A percentile compares a stretch with the other conserved stretches of the same genome.
Conservation (phyloP, 768 basidiomycete species). For the Gymnopilus junonius region DNA sequence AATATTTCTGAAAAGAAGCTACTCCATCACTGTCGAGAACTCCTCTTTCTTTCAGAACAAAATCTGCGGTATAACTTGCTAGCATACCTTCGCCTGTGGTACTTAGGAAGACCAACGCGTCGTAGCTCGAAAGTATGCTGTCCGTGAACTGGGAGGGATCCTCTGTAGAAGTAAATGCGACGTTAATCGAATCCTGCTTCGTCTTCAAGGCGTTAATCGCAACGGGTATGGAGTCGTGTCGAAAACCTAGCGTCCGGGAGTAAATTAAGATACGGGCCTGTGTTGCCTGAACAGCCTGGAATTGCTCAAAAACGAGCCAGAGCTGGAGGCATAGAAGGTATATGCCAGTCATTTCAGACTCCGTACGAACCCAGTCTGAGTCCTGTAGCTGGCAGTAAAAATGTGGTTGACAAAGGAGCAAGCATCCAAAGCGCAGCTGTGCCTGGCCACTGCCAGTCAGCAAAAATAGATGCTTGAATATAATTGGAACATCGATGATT, state of each 20-base stretch:
- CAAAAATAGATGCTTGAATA: too few species aligned
- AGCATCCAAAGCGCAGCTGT: too few species aligned
- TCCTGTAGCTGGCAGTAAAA: too few species aligned
- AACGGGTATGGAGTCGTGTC: constrained; percentile 79
- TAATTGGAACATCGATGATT: too few species aligned
- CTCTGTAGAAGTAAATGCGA: constrained; percentile 68
- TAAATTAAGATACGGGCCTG: constrained; percentile 58
- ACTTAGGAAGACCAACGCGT: constrained; percentile 70
- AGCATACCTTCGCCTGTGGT: constrained; percentile 69
- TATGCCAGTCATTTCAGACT: neutral
- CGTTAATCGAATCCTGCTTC: constrained; percentile 47
- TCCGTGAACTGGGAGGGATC: constrained; percentile 61
- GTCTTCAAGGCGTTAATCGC: constrained; percentile 61
- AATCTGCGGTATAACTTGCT: neutral
- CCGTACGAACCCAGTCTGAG: neutral
- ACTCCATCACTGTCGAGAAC: constrained; percentile 67
- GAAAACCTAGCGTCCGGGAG: constrained; percentile 62
- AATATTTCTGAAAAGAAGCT: constrained; percentile 63
- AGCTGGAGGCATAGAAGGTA: constrained; percentile 8
- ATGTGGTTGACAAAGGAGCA: too few species aligned
- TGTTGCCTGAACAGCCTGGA: neutral
- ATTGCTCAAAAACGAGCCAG: neutral
- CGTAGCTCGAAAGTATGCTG: constrained; percentile 55
- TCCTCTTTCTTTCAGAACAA: constrained; percentile 21
- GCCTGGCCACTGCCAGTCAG: too few species aligned